These are phyloP conservation scores for Kluyveromyces nonfermentans DNA, from an alignment of 805 yeast genomes.

Conservation along the genomic window DNA sequence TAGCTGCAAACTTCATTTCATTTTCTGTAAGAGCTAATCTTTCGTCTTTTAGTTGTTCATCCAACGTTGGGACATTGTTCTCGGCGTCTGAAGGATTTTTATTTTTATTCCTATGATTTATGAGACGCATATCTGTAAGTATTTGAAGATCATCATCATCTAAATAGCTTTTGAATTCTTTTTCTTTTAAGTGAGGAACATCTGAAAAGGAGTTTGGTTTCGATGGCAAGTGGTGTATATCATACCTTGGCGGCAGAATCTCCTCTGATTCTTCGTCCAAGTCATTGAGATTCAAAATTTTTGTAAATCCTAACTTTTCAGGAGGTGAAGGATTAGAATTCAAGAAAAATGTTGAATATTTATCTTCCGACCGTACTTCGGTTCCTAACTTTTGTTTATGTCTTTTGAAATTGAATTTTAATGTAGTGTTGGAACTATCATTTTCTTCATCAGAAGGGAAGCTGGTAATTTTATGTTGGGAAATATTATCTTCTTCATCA, in stretches of 20 bases:
- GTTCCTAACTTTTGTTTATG: not conserved
- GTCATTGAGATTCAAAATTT: constrained; percentile 16
- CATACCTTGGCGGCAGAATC: constrained; percentile 1
- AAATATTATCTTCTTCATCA: not conserved
- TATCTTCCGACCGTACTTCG: not conserved
- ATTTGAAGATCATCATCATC: constrained; percentile 21
- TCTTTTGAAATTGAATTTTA: not conserved
- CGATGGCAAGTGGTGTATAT: not conserved
- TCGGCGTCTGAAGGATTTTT: constrained; percentile 3
- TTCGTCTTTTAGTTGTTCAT: constrained; percentile 19
- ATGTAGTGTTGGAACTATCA: not conserved
- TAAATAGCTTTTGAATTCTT: constrained; percentile 19
- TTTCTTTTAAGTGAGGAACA: constrained; percentile 10
- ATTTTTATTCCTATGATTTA: constrained; percentile 4
- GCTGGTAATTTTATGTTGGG: not conserved
- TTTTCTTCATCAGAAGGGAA: not conserved
- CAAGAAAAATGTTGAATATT: not conserved
- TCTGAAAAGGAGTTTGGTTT: not conserved
- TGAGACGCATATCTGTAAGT: constrained; percentile 15
- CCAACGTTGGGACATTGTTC: constrained; percentile 4
- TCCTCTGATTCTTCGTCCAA: constrained; percentile 9
- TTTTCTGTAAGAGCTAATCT: constrained; percentile 17
- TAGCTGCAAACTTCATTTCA: constrained; percentile 9
- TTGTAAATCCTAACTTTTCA: not conserved
- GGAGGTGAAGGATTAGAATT: not conserved